Conservation (phyloP, 2,329 filamentous ascomycete species). For the Fusarium decemcellulare region DNA sequence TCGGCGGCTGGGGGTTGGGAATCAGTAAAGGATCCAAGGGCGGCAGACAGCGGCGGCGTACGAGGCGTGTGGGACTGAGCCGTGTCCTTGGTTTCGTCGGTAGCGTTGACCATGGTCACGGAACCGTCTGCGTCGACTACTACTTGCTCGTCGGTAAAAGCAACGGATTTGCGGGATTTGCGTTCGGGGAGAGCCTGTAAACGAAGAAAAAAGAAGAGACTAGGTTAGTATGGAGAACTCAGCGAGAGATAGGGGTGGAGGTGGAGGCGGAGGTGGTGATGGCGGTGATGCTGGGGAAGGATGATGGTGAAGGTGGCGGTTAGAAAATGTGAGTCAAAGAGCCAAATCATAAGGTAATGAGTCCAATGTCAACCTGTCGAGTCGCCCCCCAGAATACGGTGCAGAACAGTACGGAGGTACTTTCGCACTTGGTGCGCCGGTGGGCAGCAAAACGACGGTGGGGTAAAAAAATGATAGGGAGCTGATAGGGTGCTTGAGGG, state of each 20-base stretch:
- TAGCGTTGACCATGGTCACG: slow-evolving; percentile 81
- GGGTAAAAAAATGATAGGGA: slow-evolving; percentile 30
- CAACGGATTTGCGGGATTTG: slow-evolving; percentile 92
- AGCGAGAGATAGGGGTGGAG: slow-evolving; percentile 12
- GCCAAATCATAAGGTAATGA: slow-evolving; percentile 32
- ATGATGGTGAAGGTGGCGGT: slow-evolving; percentile 41
- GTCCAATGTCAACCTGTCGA: slow-evolving; percentile 36
- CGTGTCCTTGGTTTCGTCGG: slow-evolving; percentile 83
- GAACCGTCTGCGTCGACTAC: slow-evolving; percentile 92
- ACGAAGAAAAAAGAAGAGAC: slow-evolving; percentile 33
- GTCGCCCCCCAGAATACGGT: slow-evolving; percentile 34
- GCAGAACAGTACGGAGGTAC: slow-evolving; percentile 40
- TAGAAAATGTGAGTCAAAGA: slow-evolving; percentile 49
- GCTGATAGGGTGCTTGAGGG: slow-evolving; percentile 35
- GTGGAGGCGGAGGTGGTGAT: slow-evolving; percentile 16
- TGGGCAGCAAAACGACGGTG: slow-evolving; percentile 26
- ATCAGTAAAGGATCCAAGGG: slow-evolving; percentile 70
- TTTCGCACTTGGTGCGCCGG: slow-evolving; percentile 34
- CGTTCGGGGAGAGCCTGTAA: slow-evolving; percentile 60
- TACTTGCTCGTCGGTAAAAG: slow-evolving; percentile 89
- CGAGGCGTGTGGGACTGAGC: slow-evolving; percentile 83
- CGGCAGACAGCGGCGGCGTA: slow-evolving; percentile 72
- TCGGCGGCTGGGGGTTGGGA: slow-evolving; percentile 59
- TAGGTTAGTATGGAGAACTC: slow-evolving; percentile 29
- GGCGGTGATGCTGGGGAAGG: slow-evolving; percentile 17